phyloP scores from a whole-genome alignment of 1,139 yeast genomes.

The Kodamaea suecica region DNA sequence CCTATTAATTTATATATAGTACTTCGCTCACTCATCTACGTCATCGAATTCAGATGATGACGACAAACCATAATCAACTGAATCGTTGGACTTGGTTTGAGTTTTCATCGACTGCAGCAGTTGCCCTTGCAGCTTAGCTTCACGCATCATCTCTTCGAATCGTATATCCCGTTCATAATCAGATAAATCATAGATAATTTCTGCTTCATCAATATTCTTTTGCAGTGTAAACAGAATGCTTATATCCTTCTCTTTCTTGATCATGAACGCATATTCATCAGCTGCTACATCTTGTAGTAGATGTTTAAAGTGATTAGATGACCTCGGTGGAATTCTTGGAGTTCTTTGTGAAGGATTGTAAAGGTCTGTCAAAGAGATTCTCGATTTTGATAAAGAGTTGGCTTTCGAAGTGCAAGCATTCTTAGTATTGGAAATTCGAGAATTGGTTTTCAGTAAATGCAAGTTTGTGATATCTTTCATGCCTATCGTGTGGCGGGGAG shows the following conservation, averaged over 20 bases:
- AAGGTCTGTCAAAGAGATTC: background rate
- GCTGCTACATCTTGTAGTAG: background rate
- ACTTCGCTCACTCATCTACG: constrained; percentile 10
- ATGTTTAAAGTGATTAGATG: constrained; percentile 11
- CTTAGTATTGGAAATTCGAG: no score
- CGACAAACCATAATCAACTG: constrained; percentile 14
- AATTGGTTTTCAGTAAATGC: no score
- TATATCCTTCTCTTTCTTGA: background rate
- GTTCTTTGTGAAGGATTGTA: background rate
- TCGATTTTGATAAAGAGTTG: constrained; percentile 2
- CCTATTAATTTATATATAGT: no score
- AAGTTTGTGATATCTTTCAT: no score
- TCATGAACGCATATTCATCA: background rate
- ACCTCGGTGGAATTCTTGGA: constrained; percentile 12
- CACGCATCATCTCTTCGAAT: constrained; percentile 16
- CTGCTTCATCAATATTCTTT: constrained; percentile 7
- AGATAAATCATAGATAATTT: constrained; percentile 21
- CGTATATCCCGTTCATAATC: constrained; percentile 29
- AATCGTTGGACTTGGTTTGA: background rate
- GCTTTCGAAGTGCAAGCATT: no score
- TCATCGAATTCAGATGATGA: constrained; percentile 19
- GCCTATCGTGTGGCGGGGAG: no score
- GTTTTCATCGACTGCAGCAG: background rate
- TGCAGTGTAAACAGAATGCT: constrained; percentile 5
- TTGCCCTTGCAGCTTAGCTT: background rate